Evolutionary conservation across 768 basidiomycete species (phyloP).

Genomic region (Termitomyces sp.): DNA sequence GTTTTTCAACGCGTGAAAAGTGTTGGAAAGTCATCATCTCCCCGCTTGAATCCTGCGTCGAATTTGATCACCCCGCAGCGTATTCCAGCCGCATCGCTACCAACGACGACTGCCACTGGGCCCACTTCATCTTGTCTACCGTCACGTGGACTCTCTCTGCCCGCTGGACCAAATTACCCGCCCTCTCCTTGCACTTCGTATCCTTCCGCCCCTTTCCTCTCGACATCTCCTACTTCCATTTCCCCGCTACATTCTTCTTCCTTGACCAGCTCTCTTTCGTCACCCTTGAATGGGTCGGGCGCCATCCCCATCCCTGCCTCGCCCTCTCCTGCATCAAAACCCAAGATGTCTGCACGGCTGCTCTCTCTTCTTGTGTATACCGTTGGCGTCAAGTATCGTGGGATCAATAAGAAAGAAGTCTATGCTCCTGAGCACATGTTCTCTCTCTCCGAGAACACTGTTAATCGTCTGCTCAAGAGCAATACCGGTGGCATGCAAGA

Average conservation of each 20-base stretch:
- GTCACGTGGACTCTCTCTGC: background rate
- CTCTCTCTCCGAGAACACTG: conserved; percentile 83
- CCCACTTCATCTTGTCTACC: background rate
- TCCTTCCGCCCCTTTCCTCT: background rate
- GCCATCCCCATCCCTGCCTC: conserved; percentile 7
- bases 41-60: conserved; percentile 8
- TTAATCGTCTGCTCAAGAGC: conserved; percentile 68
- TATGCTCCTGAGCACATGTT: conserved; percentile 89
- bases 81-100: conserved; percentile 1
- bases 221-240: background rate
- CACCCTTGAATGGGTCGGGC: conserved; percentile 5
- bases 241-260: background rate
- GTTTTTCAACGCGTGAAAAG: conserved; percentile 36
- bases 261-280: background rate
- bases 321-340: conserved; percentile 33
- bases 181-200: background rate
- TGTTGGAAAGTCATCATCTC: conserved; percentile 21
- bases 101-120: background rate
- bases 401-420: conserved; percentile 83
- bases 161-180: background rate
- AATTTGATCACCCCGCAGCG: conserved; percentile 4
- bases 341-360: conserved; percentile 71
- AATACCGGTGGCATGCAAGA: conserved; percentile 15
- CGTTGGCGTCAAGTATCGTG: conserved; percentile 91
- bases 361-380: conserved; percentile 89